A percentile compares a stretch with the other conserved stretches of the same genome.
phyloP scores from a whole-genome alignment of 345 rosid species.

The Fremontodendron californicum region DNA sequence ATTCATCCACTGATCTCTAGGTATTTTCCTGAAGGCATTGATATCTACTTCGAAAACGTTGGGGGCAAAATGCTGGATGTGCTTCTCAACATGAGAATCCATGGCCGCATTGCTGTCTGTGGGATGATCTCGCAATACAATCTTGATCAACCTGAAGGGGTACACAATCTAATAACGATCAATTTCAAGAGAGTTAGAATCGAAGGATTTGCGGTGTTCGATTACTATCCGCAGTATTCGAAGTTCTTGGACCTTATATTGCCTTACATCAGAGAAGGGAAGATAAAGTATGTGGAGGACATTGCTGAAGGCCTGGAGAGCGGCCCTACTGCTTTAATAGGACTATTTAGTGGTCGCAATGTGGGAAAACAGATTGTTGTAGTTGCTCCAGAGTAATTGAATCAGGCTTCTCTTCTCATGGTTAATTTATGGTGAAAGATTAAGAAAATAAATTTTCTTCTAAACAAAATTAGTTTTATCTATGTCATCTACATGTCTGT shows the following conservation, averaged over 20 bases:
- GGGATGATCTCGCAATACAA: constrained; percentile 59
- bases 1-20: not conserved
- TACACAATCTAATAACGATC: constrained; percentile 22
- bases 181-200: constrained; percentile 32
- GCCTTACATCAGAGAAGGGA: constrained; percentile 38
- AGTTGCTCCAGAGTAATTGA: constrained; percentile 34
- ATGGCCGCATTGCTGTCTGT: constrained; percentile 42
- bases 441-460: too few species aligned
- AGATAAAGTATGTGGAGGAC: constrained; percentile 47
- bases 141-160: constrained; percentile 35
- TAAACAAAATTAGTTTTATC: too few species aligned
- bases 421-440: not conserved
- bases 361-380: constrained; percentile 44
- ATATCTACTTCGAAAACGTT: constrained; percentile 52
- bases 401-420: not conserved
- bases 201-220: constrained; percentile 38
- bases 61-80: constrained; percentile 54
- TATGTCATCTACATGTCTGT: too few species aligned
- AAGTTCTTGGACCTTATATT: constrained; percentile 39
- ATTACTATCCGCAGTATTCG: constrained; percentile 25
- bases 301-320: constrained; percentile 44
- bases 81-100: constrained; percentile 39
- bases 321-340: constrained; percentile 43
- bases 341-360: constrained; percentile 41
- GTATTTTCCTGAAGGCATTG: constrained; percentile 36